Evolutionary conservation across 441 rosid species (phyloP).

Genomic region (Erysimum cheiri): DNA sequence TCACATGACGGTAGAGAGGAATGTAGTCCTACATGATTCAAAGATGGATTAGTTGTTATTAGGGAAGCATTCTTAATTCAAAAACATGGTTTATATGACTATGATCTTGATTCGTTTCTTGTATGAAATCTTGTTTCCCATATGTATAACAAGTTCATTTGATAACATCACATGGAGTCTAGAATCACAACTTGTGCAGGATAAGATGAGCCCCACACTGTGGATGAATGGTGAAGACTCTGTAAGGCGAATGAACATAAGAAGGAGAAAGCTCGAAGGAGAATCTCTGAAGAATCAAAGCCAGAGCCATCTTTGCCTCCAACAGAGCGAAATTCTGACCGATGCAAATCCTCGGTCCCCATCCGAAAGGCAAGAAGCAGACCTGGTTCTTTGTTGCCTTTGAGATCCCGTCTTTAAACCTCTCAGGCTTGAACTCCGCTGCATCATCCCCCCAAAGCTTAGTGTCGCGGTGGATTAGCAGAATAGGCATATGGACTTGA

Average conservation of each 20-base stretch:
- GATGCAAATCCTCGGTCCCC: slow-evolving; percentile 41
- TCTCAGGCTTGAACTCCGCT: slow-evolving; percentile 39
- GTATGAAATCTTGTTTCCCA: background rate
- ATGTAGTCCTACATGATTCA: no score
- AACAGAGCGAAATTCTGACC: slow-evolving; percentile 37
- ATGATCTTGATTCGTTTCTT: no score
- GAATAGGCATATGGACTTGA: slow-evolving; percentile 28
- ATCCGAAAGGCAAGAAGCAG: slow-evolving; percentile 35
- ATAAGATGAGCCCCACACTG: slow-evolving; percentile 48
- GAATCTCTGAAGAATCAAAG: slow-evolving; percentile 38
- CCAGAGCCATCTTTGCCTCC: slow-evolving; percentile 37
- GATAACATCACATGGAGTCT: slow-evolving; percentile 3
- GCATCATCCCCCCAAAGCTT: slow-evolving; percentile 36
- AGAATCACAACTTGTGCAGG: slow-evolving; percentile 20
- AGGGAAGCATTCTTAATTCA: no score
- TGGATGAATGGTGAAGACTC: slow-evolving; percentile 42
- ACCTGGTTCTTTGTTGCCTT: slow-evolving; percentile 40
- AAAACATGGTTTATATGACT: no score
- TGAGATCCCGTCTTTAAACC: slow-evolving; percentile 40
- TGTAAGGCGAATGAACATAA: slow-evolving; percentile 45
- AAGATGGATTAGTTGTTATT: no score
- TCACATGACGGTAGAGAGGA: no score
- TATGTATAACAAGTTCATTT: background rate
- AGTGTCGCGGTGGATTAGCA: slow-evolving; percentile 37
- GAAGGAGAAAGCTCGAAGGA: slow-evolving; percentile 40